Conservation (phyloP, 73 alveolate genomes). For the Paramecium caudatum region DNA sequence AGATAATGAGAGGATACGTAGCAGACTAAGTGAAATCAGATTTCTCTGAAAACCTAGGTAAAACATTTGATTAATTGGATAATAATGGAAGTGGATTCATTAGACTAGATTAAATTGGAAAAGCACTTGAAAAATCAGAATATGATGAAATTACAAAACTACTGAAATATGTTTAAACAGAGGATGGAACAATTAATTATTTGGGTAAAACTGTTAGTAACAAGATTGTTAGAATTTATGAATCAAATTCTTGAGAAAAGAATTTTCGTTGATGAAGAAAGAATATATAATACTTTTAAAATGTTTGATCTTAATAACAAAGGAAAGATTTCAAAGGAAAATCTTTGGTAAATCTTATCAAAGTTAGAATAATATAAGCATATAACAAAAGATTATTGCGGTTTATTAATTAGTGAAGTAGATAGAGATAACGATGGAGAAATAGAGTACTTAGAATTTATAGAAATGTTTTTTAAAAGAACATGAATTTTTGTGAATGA, state of each 20-base stretch:
- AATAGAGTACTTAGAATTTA: slow-evolving; percentile 32
- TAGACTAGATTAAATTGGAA: not conserved
- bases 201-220: not conserved
- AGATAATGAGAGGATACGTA: slow-evolving; percentile 45
- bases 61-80: slow-evolving; percentile 12
- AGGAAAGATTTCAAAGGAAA: slow-evolving; percentile 52
- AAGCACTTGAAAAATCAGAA: slow-evolving; percentile 33
- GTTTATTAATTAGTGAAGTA: slow-evolving; percentile 12
- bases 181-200: slow-evolving; percentile 55
- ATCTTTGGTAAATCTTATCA: slow-evolving; percentile 38
- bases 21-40: slow-evolving; percentile 53
- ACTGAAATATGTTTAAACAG: slow-evolving; percentile 24
- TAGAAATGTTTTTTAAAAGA: slow-evolving; percentile 32
- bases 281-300: slow-evolving; percentile 46
- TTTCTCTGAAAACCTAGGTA: not conserved
- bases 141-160: not conserved
- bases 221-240: not conserved
- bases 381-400: slow-evolving; percentile 11
- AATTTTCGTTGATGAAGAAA: slow-evolving; percentile 35
- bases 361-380: slow-evolving; percentile 5
- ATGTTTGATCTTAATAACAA: slow-evolving; percentile 49
- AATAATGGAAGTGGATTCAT: slow-evolving; percentile 1
- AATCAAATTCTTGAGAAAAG: slow-evolving; percentile 45
- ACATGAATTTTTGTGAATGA: not conserved
- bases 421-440: slow-evolving; percentile 57